Conservation (phyloP, 805 yeast species). For the Zygosaccharomyces pseudorouxii region DNA sequence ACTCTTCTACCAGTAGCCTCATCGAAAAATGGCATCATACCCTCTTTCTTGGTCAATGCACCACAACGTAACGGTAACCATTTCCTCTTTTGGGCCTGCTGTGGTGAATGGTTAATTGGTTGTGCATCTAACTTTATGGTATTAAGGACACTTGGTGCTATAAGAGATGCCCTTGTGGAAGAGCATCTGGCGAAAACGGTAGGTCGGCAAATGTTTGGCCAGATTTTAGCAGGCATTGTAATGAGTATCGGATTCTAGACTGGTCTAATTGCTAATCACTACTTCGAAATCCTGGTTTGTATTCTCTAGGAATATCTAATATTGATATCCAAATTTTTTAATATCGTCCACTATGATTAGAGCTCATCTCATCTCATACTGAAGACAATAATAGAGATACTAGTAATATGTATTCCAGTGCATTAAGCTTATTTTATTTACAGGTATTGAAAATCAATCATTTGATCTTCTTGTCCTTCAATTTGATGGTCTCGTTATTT, state of each 20-base stretch:
- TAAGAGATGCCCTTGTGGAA: slow-evolving; percentile 29
- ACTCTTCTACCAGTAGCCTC: slow-evolving; percentile 57
- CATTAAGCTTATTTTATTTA: not conserved
- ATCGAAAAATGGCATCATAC: slow-evolving; percentile 84
- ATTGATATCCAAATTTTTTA: slow-evolving; percentile 3
- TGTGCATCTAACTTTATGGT: slow-evolving; percentile 39
- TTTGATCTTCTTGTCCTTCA: slow-evolving; percentile 92
- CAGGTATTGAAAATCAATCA: slow-evolving; percentile 27
- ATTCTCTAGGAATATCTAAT: not conserved
- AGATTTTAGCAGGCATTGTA: slow-evolving; percentile 6
- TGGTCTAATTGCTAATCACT: not conserved
- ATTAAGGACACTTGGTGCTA: slow-evolving; percentile 35
- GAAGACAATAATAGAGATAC: not conserved
- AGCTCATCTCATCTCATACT: not conserved
- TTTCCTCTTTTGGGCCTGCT: slow-evolving; percentile 64
- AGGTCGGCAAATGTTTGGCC: slow-evolving; percentile 7
- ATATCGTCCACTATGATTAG: slow-evolving; percentile 4
- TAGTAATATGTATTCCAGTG: too few relatives aligned
- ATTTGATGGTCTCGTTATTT: slow-evolving; percentile 82
- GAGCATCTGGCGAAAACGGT: slow-evolving; percentile 7
- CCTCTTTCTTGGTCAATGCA: slow-evolving; percentile 73
- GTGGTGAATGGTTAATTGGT: slow-evolving; percentile 58
- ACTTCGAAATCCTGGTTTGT: not conserved
- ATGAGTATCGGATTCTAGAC: not conserved
- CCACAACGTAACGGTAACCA: slow-evolving; percentile 78